Evolutionary conservation across 2,329 filamentous ascomycete genomes (phyloP).

Genomic region (Dactylella cylindrospora): DNA sequence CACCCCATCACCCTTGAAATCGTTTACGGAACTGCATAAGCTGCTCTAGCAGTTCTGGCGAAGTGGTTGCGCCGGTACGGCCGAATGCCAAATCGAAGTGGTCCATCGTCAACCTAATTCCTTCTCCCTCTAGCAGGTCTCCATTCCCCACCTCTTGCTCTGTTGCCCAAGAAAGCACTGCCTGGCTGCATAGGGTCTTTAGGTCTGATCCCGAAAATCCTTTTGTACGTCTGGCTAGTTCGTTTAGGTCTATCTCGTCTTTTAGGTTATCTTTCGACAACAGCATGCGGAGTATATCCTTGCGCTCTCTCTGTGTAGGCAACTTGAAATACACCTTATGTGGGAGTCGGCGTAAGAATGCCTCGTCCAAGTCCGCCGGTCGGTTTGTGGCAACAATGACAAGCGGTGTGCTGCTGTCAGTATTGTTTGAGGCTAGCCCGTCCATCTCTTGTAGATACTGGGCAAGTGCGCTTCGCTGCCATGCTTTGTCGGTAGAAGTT

Average conservation of each 20-base stretch:
- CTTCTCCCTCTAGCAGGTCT: not conserved
- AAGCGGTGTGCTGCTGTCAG: slow-evolving; percentile 5
- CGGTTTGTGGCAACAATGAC: slow-evolving; percentile 27
- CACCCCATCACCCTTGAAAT: too few species aligned
- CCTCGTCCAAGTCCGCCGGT: slow-evolving; percentile 15
- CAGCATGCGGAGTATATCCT: slow-evolving; percentile 15
- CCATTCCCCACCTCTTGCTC: not conserved
- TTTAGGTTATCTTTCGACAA: slow-evolving; percentile 16
- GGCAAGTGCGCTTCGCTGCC: slow-evolving; percentile 9
- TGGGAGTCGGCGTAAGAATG: slow-evolving; percentile 22
- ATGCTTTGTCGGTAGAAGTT: slow-evolving; percentile 7
- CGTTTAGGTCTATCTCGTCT: slow-evolving; percentile 1
- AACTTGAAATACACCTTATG: slow-evolving; percentile 10
- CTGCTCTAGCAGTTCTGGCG: not conserved
- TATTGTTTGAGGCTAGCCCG: slow-evolving; percentile 12
- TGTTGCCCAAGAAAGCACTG: slow-evolving; percentile 11
- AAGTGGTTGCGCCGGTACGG: not conserved
- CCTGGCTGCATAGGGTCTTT: slow-evolving; percentile 16
- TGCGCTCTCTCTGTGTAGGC: slow-evolving; percentile 2
- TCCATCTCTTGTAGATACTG: slow-evolving; percentile 29
- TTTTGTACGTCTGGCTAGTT: slow-evolving; percentile 11
- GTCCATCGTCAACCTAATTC: not conserved
- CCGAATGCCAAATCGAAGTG: not conserved
- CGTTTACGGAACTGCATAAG: not conserved
- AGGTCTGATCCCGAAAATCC: slow-evolving; percentile 33